A percentile compares a stretch with the other conserved stretches of the same genome.
Conservation (phyloP, 2,329 filamentous ascomycete species). For the Alternaria sp. region DNA sequence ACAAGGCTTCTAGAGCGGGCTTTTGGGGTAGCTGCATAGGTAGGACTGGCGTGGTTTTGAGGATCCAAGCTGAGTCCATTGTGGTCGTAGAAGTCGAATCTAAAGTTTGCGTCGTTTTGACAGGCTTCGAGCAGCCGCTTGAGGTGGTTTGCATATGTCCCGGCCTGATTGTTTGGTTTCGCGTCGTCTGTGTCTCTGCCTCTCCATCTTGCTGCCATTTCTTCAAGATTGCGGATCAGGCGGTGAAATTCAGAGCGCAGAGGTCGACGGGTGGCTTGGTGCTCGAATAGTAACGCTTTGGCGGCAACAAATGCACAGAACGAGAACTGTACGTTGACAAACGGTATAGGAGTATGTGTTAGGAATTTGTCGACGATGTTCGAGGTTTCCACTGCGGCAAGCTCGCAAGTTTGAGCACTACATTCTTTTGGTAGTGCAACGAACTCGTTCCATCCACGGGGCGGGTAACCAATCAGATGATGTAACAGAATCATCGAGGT, state of each 20-base stretch:
- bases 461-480: slow-evolving; percentile 44
- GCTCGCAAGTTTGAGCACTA: slow-evolving; percentile 46
- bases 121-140: slow-evolving; percentile 34
- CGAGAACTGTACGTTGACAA: slow-evolving; percentile 48
- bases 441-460: slow-evolving; percentile 43
- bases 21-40: slow-evolving; percentile 28
- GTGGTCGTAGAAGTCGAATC: slow-evolving; percentile 47
- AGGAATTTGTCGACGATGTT: slow-evolving; percentile 49
- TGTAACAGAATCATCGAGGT: slow-evolving; percentile 50
- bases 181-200: neutral
- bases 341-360: slow-evolving; percentile 39
- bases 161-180: slow-evolving; percentile 33
- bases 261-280: slow-evolving; percentile 29
- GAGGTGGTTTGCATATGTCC: slow-evolving; percentile 39
- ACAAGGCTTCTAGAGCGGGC: slow-evolving; percentile 20
- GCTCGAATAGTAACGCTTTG: slow-evolving; percentile 43
- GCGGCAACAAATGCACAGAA: slow-evolving; percentile 48
- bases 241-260: slow-evolving; percentile 39
- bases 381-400: slow-evolving; percentile 44
- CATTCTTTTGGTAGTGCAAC: slow-evolving; percentile 46
- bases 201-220: slow-evolving; percentile 43
- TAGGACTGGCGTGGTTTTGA: slow-evolving; percentile 30
- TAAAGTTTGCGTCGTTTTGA: slow-evolving; percentile 30
- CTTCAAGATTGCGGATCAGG: slow-evolving; percentile 36
- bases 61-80: slow-evolving; percentile 33